A percentile compares a stretch with the other conserved stretches of the same genome.
These are phyloP conservation scores for Amanita exitialis DNA, from an alignment of 768 basidiomycete genomes.

Conservation along the genomic window DNA sequence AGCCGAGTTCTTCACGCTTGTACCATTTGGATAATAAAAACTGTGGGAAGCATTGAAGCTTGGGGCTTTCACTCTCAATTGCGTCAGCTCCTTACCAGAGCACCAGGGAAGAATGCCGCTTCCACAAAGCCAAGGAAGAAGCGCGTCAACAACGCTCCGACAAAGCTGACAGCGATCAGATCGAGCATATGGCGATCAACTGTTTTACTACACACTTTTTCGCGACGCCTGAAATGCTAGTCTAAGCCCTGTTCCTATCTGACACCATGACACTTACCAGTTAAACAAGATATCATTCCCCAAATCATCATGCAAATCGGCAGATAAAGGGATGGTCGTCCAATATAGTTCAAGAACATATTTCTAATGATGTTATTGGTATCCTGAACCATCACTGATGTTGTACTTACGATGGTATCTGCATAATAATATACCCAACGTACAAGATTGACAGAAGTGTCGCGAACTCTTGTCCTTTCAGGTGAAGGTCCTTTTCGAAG, in stretches of 20 bases:
- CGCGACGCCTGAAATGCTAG: conserved; percentile 33
- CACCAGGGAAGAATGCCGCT: conserved; percentile 68
- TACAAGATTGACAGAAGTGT: conserved; percentile 63
- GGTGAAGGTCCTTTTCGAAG: conserved; percentile 56
- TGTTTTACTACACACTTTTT: conserved; percentile 22
- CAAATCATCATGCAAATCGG: conserved; percentile 64
- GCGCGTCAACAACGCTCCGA: conserved; percentile 57
- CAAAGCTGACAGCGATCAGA: conserved; percentile 32
- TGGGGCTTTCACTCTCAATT: neutral
- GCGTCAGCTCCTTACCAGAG: conserved; percentile 20
- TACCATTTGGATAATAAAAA: conserved; percentile 75
- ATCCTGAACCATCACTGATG: neutral
- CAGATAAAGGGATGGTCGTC: conserved; percentile 58
- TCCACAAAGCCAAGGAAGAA: conserved; percentile 70
- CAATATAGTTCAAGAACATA: conserved; percentile 64
- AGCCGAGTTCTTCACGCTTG: conserved; percentile 62
- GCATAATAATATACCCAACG: conserved; percentile 70
- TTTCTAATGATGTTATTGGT: conserved; percentile 35
- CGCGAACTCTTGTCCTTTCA: conserved; percentile 50
- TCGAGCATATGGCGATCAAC: neutral
- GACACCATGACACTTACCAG: too few relatives aligned
- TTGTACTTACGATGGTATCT: conserved; percentile 58
- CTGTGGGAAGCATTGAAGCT: conserved; percentile 12
- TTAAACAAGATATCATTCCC: conserved; percentile 51
- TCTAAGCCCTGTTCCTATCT: too few relatives aligned